phyloP scores from a whole-genome alignment of 176 grass and related monocot species.

The Metroxylon sagu region DNA sequence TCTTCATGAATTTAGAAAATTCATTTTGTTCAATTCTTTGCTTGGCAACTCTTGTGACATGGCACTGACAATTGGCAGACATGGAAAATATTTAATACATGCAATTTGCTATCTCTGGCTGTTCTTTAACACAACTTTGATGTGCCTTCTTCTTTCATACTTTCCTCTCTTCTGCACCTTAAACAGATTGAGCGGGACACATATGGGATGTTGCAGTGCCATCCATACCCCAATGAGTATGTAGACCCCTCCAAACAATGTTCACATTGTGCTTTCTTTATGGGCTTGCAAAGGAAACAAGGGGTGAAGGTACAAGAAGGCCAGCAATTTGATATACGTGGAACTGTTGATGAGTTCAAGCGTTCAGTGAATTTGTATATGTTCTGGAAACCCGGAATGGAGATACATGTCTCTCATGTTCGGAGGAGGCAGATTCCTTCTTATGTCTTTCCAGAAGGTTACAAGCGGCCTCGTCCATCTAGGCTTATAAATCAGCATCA shows the following conservation, averaged over 20 bases:
- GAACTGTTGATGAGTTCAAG: conserved; percentile 91
- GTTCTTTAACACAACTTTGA: background rate
- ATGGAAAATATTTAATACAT: too few relatives aligned
- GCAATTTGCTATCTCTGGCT: background rate
- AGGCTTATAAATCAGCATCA: conserved; percentile 36
- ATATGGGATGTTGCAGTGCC: conserved; percentile 79
- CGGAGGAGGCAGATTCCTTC: conserved; percentile 73
- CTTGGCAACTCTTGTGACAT: too few relatives aligned
- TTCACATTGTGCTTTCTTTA: conserved; percentile 93
- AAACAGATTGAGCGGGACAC: conserved; percentile 95
- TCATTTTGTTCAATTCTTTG: background rate
- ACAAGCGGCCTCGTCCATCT: conserved; percentile 44
- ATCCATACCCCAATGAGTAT: conserved; percentile 90
- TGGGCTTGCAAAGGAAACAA: conserved; percentile 92
- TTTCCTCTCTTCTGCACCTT: background rate
- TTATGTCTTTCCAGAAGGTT: conserved; percentile 87
- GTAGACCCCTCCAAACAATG: conserved; percentile 57
- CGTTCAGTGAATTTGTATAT: conserved; percentile 64
- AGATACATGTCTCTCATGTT: conserved; percentile 93
- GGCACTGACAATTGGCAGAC: too few relatives aligned
- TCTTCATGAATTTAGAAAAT: background rate
- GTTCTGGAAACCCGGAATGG: conserved; percentile 94
- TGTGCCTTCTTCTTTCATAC: background rate
- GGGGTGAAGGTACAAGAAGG: conserved; percentile 86
- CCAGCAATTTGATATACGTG: conserved; percentile 96